Evolutionary conservation across 2,329 filamentous ascomycete species (phyloP).

Genomic region (Sporothrix variecibatus): DNA sequence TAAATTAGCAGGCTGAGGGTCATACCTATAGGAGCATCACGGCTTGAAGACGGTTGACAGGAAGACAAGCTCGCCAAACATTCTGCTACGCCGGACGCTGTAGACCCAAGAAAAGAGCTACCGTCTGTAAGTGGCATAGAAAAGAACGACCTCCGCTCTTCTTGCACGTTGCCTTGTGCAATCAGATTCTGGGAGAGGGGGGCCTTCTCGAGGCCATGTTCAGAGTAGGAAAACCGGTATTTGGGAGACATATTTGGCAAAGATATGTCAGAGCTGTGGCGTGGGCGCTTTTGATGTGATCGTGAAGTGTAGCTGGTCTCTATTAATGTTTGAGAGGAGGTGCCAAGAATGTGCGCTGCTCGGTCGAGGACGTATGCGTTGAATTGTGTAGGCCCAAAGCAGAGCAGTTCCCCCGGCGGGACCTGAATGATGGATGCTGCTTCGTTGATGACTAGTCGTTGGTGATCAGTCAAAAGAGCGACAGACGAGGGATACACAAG

Average conservation of each 20-base stretch:
- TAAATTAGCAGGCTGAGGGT: neutral
- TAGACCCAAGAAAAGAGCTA: conserved; percentile 17
- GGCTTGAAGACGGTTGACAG: conserved; percentile 41
- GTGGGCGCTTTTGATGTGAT: conserved; percentile 37
- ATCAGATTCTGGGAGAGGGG: neutral
- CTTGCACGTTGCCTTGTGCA: neutral
- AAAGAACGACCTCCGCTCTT: conserved; percentile 29
- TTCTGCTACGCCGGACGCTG: conserved; percentile 22
- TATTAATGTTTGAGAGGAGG: conserved; percentile 37
- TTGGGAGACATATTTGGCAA: conserved; percentile 37
- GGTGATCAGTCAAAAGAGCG: conserved; percentile 30
- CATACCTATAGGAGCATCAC: conserved; percentile 41
- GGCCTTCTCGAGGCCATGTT: conserved; percentile 34
- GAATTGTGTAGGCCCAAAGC: conserved; percentile 28
- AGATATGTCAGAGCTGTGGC: conserved; percentile 31
- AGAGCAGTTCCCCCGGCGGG: conserved; percentile 30
- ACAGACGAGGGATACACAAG: neutral
- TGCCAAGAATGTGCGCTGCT: conserved; percentile 40
- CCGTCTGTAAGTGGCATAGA: conserved; percentile 24
- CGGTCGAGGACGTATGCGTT: conserved; percentile 37
- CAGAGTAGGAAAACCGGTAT: conserved; percentile 32
- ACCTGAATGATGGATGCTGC: conserved; percentile 32
- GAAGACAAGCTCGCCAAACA: conserved; percentile 36
- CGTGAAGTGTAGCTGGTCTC: conserved; percentile 33
- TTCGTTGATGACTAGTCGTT: conserved; percentile 35